Percentiles rank a stretch among this genome's conserved stretches.
phyloP scores from a whole-genome alignment of 495 filamentous ascomycete genomes.

The Melanomma pulvis-pyrius region DNA sequence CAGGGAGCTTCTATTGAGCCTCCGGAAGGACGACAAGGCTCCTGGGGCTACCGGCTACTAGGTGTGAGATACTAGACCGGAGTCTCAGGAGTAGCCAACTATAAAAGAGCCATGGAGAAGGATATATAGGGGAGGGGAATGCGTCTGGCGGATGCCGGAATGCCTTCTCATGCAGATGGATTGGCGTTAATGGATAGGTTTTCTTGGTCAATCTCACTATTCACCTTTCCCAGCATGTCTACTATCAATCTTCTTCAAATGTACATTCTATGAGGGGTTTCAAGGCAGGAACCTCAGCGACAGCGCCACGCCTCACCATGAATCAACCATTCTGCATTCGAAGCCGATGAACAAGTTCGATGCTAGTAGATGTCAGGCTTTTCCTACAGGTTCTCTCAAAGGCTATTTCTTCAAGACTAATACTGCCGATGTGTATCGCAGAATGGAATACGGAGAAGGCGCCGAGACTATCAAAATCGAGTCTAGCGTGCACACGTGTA shows the following conservation, averaged over 20 bases:
- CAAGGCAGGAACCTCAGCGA: background rate
- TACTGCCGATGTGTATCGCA: no score
- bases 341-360: no score
- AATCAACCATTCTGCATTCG: no score
- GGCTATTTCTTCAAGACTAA: no score
- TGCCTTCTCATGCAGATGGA: background rate
- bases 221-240: background rate
- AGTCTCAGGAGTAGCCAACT: background rate
- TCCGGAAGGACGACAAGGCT: conserved; percentile 93
- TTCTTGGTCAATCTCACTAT: background rate
- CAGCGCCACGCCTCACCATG: no score
- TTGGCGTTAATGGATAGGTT: background rate
- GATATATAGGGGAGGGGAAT: background rate
- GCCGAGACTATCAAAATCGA: no score
- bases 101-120: background rate
- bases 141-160: background rate
- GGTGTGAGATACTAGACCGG: background rate
- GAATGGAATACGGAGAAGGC: no score
- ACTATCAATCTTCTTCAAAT: background rate
- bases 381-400: no score
- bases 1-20: conserved; percentile 82
- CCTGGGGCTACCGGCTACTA: conserved; percentile 75
- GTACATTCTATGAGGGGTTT: background rate
- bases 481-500: no score
- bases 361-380: no score